Conservation (phyloP, 2,329 filamentous ascomycete species). For the Fusarium protoensiforme region DNA sequence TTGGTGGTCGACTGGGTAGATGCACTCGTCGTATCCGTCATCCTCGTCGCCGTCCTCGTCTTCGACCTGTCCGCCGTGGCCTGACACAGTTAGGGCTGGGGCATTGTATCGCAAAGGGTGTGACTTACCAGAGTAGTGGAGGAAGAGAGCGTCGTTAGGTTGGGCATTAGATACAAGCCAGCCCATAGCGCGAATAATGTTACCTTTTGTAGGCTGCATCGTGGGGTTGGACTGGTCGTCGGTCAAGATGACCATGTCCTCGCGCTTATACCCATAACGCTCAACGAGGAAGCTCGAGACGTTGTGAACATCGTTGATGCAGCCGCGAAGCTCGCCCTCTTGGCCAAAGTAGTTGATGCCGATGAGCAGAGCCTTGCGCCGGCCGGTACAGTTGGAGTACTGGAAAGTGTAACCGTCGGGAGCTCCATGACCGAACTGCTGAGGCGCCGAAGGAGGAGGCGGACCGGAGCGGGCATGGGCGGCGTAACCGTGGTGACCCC, state of each 20-base stretch:
- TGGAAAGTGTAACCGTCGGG: slow-evolving; percentile 77
- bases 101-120: not conserved
- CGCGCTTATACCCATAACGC: slow-evolving; percentile 76
- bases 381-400: slow-evolving; percentile 79
- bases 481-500: slow-evolving; percentile 41
- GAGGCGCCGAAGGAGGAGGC: slow-evolving; percentile 61
- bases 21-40: slow-evolving; percentile 81
- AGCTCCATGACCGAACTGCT: slow-evolving; percentile 75
- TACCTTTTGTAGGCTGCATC: slow-evolving; percentile 79
- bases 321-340: slow-evolving; percentile 76
- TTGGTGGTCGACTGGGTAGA: slow-evolving; percentile 81
- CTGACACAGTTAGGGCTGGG: slow-evolving; percentile 50
- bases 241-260: slow-evolving; percentile 84
- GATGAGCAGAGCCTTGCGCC: slow-evolving; percentile 78
- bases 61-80: slow-evolving; percentile 80
- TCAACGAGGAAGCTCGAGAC: slow-evolving; percentile 77
- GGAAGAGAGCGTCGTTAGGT: slow-evolving; percentile 81
- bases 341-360: slow-evolving; percentile 86
- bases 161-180: slow-evolving; percentile 79
- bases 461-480: slow-evolving; percentile 47
- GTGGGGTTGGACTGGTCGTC: slow-evolving; percentile 78
- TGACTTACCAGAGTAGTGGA: slow-evolving; percentile 75
- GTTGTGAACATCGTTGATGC: slow-evolving; percentile 85
- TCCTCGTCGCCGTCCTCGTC: slow-evolving; percentile 81
- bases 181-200: slow-evolving; percentile 79